These are phyloP conservation scores for Canavalia gladiata DNA, from an alignment of 306 rosid species.

Conservation along the genomic window DNA sequence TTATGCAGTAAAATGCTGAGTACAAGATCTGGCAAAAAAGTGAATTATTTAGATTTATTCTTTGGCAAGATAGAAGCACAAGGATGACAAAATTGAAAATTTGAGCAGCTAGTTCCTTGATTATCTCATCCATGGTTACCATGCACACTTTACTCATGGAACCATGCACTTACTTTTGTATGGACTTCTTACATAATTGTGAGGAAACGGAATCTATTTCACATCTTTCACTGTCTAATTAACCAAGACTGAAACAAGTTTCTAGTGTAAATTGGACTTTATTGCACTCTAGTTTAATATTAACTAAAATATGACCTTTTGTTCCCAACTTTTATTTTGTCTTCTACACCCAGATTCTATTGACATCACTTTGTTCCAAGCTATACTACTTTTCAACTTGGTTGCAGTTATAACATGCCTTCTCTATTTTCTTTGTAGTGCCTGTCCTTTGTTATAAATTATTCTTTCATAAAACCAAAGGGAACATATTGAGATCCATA, in stretches of 20 bases:
- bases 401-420: not conserved
- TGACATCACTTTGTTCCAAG: not conserved
- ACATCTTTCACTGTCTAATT: not conserved
- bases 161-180: too few species aligned
- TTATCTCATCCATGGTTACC: not conserved
- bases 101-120: slow-evolving; percentile 2
- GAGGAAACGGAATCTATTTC: not conserved
- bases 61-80: slow-evolving; percentile 11
- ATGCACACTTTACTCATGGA: not conserved
- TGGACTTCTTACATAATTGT: not conserved
- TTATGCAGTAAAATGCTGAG: not conserved
- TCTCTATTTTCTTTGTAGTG: not conserved
- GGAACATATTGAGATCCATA: not conserved
- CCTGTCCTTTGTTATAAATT: not conserved
- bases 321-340: not conserved
- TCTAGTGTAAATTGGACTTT: not conserved
- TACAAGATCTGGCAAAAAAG: not conserved
- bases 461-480: not conserved
- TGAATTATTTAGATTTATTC: not conserved
- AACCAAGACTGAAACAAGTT: not conserved
- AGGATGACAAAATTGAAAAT: not conserved
- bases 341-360: not conserved
- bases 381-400: not conserved
- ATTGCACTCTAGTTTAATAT: not conserved
- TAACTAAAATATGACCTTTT: not conserved